phyloP scores from a whole-genome alignment of 2,329 filamentous ascomycete species.

The Mycosphaerella sp. region DNA sequence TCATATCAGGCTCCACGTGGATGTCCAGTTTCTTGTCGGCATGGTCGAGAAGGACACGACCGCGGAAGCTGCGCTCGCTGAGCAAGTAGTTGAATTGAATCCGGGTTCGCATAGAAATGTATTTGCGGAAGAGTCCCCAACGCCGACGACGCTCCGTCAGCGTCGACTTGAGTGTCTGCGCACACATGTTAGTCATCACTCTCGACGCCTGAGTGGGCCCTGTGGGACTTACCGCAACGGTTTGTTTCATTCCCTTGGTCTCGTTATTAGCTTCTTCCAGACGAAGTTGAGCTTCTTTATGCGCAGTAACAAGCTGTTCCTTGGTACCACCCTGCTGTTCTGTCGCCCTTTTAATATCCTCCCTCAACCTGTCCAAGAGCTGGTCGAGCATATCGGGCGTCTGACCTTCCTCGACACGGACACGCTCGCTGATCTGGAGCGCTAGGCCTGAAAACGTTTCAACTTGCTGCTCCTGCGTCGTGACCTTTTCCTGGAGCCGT shows the following conservation, averaged over 20 bases:
- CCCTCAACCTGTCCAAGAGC: slow-evolving; percentile 29
- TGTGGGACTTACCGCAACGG: slow-evolving; percentile 36
- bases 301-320: slow-evolving; percentile 4
- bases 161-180: slow-evolving; percentile 50
- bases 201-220: background rate
- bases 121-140: slow-evolving; percentile 74
- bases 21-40: slow-evolving; percentile 66
- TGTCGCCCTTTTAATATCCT: slow-evolving; percentile 4
- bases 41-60: slow-evolving; percentile 74
- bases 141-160: slow-evolving; percentile 63
- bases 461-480: slow-evolving; percentile 28
- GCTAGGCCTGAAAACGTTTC: slow-evolving; percentile 13
- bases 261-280: slow-evolving; percentile 18
- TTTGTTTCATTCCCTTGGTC: slow-evolving; percentile 21
- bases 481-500: slow-evolving; percentile 27
- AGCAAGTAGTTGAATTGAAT: slow-evolving; percentile 84
- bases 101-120: slow-evolving; percentile 79
- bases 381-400: slow-evolving; percentile 31
- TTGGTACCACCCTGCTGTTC: slow-evolving; percentile 3
- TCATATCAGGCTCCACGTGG: slow-evolving; percentile 62
- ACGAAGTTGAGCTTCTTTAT: slow-evolving; percentile 5
- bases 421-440: background rate
- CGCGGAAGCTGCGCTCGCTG: slow-evolving; percentile 81
- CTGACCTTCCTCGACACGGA: slow-evolving; percentile 2
- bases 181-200: slow-evolving; percentile 11